Evolutionary conservation across 179 eudicot genomes (phyloP), one percentile per base, ranked within the genome.

Genomic region (Nepenthes alata): DNA sequence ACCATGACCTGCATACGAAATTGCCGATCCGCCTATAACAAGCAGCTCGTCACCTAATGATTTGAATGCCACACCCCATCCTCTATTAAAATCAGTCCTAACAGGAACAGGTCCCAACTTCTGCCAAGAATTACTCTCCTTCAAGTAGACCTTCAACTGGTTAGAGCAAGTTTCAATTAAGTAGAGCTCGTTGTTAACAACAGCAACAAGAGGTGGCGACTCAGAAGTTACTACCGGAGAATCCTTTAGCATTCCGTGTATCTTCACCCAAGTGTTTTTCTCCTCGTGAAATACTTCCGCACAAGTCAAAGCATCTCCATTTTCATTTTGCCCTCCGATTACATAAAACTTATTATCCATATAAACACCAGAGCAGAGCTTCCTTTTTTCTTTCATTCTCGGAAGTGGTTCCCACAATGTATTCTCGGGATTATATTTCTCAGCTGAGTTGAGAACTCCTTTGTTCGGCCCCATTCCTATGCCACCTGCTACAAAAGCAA

Each of bases 31-130:
- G 3, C 89, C 96, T 4, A 86, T 81, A 5, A 84, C 89, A 12
- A 88, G 75, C 62, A 88, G 66, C 65, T 80, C 77, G n/a, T 81
- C 61, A 2, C 96, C 96, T 11, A 54, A 44, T 1, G 86, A 81
- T 70, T 81, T 81, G 55, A 81, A 78, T 0, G 86, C 86, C n/a
- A 82, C 83, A 15, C 86, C 86, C 86, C 83, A 82, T 10, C 86
- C 83, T 49, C 66, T 61, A 11, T 53, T 60, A 14, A 13, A 66
- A 64, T 79, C 83, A 2, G 86, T 80, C 37, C 74, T 69, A 4
- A 79, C 83, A 0, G 83, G 86, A 13, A 79, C 83, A 4, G 25
- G 60, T 34, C 83, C 86, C 61, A 82, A 52, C 14, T 13, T 73
- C 70, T 74, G 79, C 86, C 86, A 82, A 0, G 66, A 60, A 41